Evolutionary conservation across 2,329 filamentous ascomycete species (phyloP), one percentile per base, ranked within the genome.

Genomic region (Penicillium sp.): DNA sequence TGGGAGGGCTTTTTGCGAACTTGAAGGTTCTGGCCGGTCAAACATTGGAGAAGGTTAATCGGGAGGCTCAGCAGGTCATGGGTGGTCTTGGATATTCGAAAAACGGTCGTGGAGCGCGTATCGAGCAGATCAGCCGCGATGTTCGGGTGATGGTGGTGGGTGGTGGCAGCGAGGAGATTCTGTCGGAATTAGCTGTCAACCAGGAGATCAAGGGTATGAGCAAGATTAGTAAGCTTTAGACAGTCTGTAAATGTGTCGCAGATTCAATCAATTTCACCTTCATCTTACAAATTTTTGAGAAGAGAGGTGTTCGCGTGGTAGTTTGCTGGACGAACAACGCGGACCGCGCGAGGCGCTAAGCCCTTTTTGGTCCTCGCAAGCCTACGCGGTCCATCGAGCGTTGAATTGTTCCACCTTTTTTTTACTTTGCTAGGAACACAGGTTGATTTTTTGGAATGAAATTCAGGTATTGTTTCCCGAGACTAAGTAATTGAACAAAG

Each of bases 151-250:
- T 80, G 76, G 79, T 82, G 9, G 74, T 83, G 0, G 81, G 81
- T 3, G 81, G 81, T 10, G 81, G 81, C 0, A 83, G 81, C 54
- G 81, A 84, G 56, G 81, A 83, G 65, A 82, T 84, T 49, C 72
- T 83, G 43, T 74, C 76, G 0, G 81, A 84, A 58, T 59, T 83
- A 34, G 78, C 79, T 1, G 71, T 83, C n/a, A 74, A 77, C 4
- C 78, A 82, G 60, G 81, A 83, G 61, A 52, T 59, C 2, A 62
- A 56, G 56, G 54, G 45, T 9, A 64, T 64, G 62, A 55, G 55
- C 42, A 65, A 58, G 51, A 47, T 51, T 32, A 69, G 61, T 27
- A 67, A 63, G 22, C 42, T 67, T 7, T 67, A 60, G 51, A 39
- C 40, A n/a, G 18, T 44, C 10, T 38, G 43, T 24, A 7, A n/a